Conservation (phyloP, 2,329 filamentous ascomycete species). For the Penicillium palitans region DNA sequence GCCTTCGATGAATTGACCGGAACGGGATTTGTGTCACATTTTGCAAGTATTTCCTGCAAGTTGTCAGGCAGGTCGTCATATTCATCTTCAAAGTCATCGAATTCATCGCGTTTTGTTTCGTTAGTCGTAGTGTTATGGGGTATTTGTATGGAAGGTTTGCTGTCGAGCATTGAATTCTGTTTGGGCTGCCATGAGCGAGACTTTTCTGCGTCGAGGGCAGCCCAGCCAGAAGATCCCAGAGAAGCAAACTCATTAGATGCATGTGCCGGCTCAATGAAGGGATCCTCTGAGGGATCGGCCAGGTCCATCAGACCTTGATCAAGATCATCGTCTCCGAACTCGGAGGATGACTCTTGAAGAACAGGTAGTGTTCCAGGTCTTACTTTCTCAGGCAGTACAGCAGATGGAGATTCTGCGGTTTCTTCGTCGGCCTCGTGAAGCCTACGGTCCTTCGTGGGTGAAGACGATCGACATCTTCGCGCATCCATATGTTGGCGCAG, state of each 20-base stretch:
- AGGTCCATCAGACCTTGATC: slow-evolving; percentile 48
- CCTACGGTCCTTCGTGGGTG: slow-evolving; percentile 31
- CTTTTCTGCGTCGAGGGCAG: slow-evolving; percentile 16
- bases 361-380: slow-evolving; percentile 6
- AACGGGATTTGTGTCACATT: slow-evolving; percentile 50
- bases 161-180: background rate
- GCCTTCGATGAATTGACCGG: slow-evolving; percentile 14
- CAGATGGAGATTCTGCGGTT: slow-evolving; percentile 3
- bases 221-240: slow-evolving; percentile 21
- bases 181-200: slow-evolving; percentile 5
- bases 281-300: slow-evolving; percentile 36
- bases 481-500: slow-evolving; percentile 37
- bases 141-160: slow-evolving; percentile 5
- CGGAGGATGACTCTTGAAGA: slow-evolving; percentile 38
- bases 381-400: background rate
- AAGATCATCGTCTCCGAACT: slow-evolving; percentile 51
- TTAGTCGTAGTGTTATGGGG: slow-evolving; percentile 16
- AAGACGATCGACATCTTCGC: slow-evolving; percentile 34
- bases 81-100: slow-evolving; percentile 68
- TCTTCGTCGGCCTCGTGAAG: slow-evolving; percentile 2
- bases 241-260: slow-evolving; percentile 17
- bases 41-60: slow-evolving; percentile 58
- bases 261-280: slow-evolving; percentile 25
- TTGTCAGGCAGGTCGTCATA: slow-evolving; percentile 62
- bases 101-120: slow-evolving; percentile 27